phyloP scores from a whole-genome alignment of 1,284 basidiomycete species.

The Phaffia rhodozyma region DNA sequence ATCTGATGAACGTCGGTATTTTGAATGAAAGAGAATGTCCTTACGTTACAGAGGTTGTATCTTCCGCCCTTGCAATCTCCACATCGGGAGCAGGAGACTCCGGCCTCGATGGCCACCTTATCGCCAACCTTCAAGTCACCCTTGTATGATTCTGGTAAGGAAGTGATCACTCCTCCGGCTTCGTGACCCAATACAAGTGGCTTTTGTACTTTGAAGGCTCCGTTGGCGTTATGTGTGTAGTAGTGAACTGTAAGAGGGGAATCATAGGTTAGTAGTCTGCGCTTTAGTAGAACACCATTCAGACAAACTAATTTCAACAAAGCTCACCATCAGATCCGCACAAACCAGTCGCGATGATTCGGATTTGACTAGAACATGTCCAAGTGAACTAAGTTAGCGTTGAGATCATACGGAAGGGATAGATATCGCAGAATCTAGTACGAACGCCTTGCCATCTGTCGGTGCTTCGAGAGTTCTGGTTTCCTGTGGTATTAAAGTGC shows the following conservation, averaged over 20 bases:
- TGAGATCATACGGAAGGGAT: too few species aligned
- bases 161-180: conserved; percentile 66
- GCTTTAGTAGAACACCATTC: neutral
- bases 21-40: conserved; percentile 4
- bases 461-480: neutral
- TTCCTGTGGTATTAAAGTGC: neutral
- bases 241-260: conserved; percentile 57
- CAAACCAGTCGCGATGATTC: conserved; percentile 69
- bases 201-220: conserved; percentile 65
- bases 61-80: conserved; percentile 48
- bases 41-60: conserved; percentile 78
- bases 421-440: conserved; percentile 33
- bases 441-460: neutral
- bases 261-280: neutral
- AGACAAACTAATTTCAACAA: neutral
- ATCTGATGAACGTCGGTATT: neutral
- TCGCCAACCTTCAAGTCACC: conserved; percentile 56
- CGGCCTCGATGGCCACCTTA: conserved; percentile 87
- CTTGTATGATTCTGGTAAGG: conserved; percentile 25
- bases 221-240: conserved; percentile 76
- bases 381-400: too few species aligned
- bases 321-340: conserved; percentile 80
- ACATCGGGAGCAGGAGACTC: conserved; percentile 65
- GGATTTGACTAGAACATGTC: conserved; percentile 34
- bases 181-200: conserved; percentile 87